Conservation (phyloP, 179 eudicot genomes). For the Beta macrorhiza region DNA sequence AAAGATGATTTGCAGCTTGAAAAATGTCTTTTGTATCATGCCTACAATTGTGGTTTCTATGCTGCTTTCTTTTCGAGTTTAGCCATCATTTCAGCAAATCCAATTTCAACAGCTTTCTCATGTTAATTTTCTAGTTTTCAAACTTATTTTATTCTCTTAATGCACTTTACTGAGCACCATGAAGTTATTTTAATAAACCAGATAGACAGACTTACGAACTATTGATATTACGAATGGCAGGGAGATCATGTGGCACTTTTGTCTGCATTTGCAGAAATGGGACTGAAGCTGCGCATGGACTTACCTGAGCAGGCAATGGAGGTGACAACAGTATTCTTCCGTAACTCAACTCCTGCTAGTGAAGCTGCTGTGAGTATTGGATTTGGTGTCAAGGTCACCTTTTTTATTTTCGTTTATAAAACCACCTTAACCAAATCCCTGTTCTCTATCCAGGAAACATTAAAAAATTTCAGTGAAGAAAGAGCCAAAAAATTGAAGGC, state of each 20-base stretch:
- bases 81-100: not conserved
- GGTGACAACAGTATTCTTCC: conserved; percentile 78
- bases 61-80: not conserved
- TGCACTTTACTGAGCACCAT: not conserved
- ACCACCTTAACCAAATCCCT: conserved; percentile 8
- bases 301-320: conserved; percentile 98
- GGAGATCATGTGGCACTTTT: conserved; percentile 98
- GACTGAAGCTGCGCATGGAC: conserved; percentile 87
- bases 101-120: not conserved
- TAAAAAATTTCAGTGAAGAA: conserved; percentile 68
- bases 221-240: conserved; percentile 39
- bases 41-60: not conserved
- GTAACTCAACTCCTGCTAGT: conserved; percentile 72
- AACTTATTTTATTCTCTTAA: not conserved
- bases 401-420: not conserved
- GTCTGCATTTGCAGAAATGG: conserved; percentile 96
- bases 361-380: conserved; percentile 66
- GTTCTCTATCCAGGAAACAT: conserved; percentile 48
- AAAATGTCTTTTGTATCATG: not conserved
- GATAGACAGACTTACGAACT: not conserved
- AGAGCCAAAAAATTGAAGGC: conserved; percentile 62
- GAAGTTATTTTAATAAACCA: not conserved
- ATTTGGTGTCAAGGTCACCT: not conserved
- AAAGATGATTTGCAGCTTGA: not conserved
- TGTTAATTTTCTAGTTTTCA: not conserved